Evolutionary conservation across 345 rosid genomes (phyloP).

Genomic region (Syzygium jambos): DNA sequence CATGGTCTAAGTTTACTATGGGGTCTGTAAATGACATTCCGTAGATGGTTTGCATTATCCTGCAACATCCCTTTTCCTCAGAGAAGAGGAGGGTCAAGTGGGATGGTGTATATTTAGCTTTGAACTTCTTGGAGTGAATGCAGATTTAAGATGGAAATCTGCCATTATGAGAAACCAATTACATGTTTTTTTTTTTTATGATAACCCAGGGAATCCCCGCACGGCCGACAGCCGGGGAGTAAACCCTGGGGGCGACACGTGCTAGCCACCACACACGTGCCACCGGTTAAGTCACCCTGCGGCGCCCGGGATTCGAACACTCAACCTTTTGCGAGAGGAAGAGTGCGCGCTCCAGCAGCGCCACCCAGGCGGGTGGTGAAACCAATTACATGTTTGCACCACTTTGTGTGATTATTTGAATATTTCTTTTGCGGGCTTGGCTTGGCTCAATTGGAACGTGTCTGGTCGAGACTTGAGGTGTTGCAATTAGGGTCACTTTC

Average conservation of each 20-base stretch:
- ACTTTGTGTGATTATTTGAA: background rate
- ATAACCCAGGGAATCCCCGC: too few relatives aligned
- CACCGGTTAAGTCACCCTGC: too few relatives aligned
- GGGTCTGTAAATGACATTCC: background rate
- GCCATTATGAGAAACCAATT: background rate
- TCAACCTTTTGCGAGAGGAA: too few relatives aligned
- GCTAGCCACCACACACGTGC: too few relatives aligned
- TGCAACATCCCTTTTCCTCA: background rate
- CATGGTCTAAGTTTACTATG: background rate
- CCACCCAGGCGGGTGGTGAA: too few relatives aligned
- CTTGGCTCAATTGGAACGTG: background rate
- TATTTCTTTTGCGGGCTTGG: background rate
- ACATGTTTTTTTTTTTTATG: background rate
- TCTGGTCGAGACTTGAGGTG: background rate
- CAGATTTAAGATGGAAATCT: background rate
- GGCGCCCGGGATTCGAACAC: too few relatives aligned
- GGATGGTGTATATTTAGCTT: background rate
- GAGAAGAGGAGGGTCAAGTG: background rate
- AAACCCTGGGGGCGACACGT: too few relatives aligned
- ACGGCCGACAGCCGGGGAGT: too few relatives aligned
- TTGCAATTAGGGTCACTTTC: background rate
- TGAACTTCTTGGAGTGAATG: background rate
- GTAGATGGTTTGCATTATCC: background rate
- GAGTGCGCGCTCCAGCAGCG: too few relatives aligned
- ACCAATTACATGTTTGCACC: background rate